These are phyloP conservation scores for Medicago arabica DNA, from an alignment of 306 rosid species.

Conservation along the genomic window DNA sequence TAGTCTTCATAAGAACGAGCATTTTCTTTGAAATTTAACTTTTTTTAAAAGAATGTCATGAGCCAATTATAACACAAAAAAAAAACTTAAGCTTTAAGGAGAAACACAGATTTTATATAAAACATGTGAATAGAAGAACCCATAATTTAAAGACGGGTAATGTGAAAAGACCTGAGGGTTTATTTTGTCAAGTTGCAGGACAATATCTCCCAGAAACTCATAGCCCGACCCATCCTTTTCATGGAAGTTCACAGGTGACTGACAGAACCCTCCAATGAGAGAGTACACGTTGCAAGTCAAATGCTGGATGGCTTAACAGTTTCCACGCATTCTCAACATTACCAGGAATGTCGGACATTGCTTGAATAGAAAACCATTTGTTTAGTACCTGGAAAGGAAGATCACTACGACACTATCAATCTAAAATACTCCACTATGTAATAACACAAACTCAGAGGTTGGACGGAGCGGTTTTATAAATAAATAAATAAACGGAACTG, in stretches of 20 bases:
- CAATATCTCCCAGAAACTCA: conserved; percentile 83
- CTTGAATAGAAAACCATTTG: conserved; percentile 98
- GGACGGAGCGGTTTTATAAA: too few species aligned
- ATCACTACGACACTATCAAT: conserved; percentile 8
- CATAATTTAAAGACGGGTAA: conserved; percentile 19
- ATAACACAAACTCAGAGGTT: background rate
- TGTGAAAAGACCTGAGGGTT: conserved; percentile 81
- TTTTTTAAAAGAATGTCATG: background rate
- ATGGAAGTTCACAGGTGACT: conserved; percentile 87
- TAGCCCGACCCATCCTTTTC: conserved; percentile 97
- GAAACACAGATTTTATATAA: background rate
- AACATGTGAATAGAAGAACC: conserved; percentile 3
- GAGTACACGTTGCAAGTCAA: conserved; percentile 95
- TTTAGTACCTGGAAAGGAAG: conserved; percentile 76
- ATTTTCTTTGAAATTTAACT: background rate
- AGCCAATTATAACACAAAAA: background rate
- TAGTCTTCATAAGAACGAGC: background rate
- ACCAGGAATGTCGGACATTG: conserved; percentile 79
- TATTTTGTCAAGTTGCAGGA: conserved; percentile 77
- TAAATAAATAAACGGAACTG: background rate
- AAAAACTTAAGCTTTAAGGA: background rate
- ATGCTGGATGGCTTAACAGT: conserved; percentile 82
- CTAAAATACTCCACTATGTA: background rate
- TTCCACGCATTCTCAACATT: conserved; percentile 81
- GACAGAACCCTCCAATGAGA: conserved; percentile 91